A percentile compares a stretch with the other conserved stretches of the same genome.
phyloP scores from a whole-genome alignment of 352 stramenopile species.

The Globisporangium megalacanthum region DNA sequence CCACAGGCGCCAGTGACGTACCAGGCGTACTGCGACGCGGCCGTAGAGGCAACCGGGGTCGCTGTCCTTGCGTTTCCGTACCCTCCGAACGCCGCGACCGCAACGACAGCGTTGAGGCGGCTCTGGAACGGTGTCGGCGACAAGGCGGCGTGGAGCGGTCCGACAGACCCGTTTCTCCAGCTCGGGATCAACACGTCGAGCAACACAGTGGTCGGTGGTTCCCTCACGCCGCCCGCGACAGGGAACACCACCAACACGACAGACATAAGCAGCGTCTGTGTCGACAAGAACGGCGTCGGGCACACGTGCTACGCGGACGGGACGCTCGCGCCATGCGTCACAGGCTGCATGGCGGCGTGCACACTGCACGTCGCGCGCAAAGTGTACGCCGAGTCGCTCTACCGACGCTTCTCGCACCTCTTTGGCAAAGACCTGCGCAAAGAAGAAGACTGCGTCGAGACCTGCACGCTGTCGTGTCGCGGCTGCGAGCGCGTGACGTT shows the following conservation, averaged over 20 bases:
- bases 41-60: constrained; percentile 21
- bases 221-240: constrained; percentile 7
- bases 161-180: constrained; percentile 51
- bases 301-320: constrained; percentile 60
- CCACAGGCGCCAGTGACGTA: constrained; percentile 39
- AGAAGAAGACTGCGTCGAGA: constrained; percentile 72
- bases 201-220: constrained; percentile 31
- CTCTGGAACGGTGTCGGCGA: constrained; percentile 69
- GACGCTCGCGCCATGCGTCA: constrained; percentile 41
- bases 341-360: constrained; percentile 53
- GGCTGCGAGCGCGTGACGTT: constrained; percentile 57
- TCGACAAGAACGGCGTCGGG: constrained; percentile 48
- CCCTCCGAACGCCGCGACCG: constrained; percentile 15
- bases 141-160: constrained; percentile 31
- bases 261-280: constrained; percentile 44
- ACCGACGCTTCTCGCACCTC: constrained; percentile 47
- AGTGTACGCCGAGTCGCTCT: constrained; percentile 36
- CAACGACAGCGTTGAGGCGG: constrained; percentile 25
- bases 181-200: constrained; percentile 42
- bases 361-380: constrained; percentile 33
- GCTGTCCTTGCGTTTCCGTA: constrained; percentile 48
- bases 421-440: constrained; percentile 63
- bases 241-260: constrained; percentile 9
- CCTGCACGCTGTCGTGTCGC: constrained; percentile 51
- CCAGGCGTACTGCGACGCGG: constrained; percentile 60